Evolutionary conservation across 2,329 filamentous ascomycete genomes (phyloP), one percentile per base, ranked within the genome.

Genomic region (Arthroderma uncinatum): DNA sequence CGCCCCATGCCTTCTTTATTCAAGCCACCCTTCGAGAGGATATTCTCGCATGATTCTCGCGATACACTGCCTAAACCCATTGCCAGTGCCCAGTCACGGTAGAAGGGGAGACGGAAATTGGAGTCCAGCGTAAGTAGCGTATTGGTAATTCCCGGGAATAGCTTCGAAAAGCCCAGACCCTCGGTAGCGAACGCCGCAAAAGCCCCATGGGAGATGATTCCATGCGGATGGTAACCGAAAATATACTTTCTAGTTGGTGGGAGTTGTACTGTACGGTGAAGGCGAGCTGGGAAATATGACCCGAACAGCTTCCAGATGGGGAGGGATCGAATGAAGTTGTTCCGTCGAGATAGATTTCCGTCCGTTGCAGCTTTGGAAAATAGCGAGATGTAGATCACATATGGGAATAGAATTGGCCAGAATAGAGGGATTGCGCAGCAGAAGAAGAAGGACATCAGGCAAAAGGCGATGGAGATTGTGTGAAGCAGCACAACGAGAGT

Each of bases 191-290:
- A 97, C 4, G 91, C 87, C 4, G 84, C 88, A 74, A 92, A 96
- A 0, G 91, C 92, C n/a, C 92, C 93, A 65, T 96, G 89, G 4
- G 87, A 93, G 66, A 98, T 96, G 71, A 98, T 97, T 23, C 93
- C 92, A 68, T 98, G 93, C 0, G 93, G 93, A 66, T 97, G 93
- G 71, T 97, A 97, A 47, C 92, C 92, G 65, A 98, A 90, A 61
- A 98, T 90, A 74, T 97, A 98, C 72, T 95, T 95, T 61, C 90
- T 80, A 1, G 86, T 89, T 0, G 89, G 81, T 21, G 87, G 81
- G 5, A 98, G 81, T 57, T 85, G 79, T 62, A 86, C 81, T 2
- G 89, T 93, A 62, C 93, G 89, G 74, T 97, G 90, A 39, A 98
- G 79, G 57, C 81, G 82, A 52, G 90, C 89, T 2, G 93, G 93